phyloP scores from a whole-genome alignment of 352 stramenopile species.

The Pythium folliculosum region DNA sequence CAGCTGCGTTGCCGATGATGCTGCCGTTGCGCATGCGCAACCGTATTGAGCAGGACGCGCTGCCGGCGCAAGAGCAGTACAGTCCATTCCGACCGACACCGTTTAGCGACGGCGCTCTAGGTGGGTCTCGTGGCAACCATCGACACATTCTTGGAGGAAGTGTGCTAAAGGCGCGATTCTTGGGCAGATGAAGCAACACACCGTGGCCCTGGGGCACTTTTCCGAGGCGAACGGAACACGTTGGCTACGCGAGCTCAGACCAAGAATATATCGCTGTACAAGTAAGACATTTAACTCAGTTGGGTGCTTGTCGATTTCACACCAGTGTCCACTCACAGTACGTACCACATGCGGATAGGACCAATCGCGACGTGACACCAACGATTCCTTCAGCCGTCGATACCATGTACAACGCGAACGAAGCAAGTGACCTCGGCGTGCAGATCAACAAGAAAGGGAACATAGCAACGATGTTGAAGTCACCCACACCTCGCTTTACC shows the following conservation, averaged over 20 bases:
- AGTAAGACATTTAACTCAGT: conserved; percentile 9
- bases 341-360: conserved; percentile 31
- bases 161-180: not conserved
- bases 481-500: conserved; percentile 45
- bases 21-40: conserved; percentile 52
- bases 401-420: conserved; percentile 45
- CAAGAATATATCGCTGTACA: conserved; percentile 35
- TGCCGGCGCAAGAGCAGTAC: conserved; percentile 46
- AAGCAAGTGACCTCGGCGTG: conserved; percentile 35
- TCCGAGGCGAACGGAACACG: conserved; percentile 47
- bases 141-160: not conserved
- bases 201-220: conserved; percentile 42
- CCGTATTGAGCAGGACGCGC: conserved; percentile 30
- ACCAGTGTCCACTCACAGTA: not conserved
- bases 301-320: not conserved
- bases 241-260: conserved; percentile 35
- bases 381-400: conserved; percentile 43
- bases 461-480: conserved; percentile 40
- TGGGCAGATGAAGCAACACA: conserved; percentile 21
- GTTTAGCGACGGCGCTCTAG: conserved; percentile 30
- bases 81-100: conserved; percentile 47
- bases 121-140: conserved; percentile 2
- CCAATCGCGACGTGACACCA: conserved; percentile 52
- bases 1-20: conserved; percentile 35
- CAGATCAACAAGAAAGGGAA: conserved; percentile 43